Conservation (phyloP, 352 stramenopile genomes). For the Pythium vanterpoolii region DNA sequence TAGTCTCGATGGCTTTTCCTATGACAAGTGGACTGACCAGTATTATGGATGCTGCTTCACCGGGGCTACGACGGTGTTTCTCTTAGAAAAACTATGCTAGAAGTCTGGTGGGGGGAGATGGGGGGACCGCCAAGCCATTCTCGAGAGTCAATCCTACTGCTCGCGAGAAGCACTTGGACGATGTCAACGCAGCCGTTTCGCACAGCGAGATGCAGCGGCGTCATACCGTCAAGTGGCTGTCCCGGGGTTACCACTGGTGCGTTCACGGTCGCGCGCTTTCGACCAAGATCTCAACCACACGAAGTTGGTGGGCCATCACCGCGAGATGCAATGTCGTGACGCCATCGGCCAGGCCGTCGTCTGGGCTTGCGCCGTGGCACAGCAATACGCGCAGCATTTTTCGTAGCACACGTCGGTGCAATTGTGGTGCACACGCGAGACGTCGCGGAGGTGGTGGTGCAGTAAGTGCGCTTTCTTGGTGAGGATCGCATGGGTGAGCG, state of each 20-base stretch:
- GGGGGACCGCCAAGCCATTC: neutral
- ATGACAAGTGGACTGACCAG: too few relatives aligned
- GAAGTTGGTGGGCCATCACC: conserved; percentile 1
- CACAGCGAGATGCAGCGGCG: conserved; percentile 4
- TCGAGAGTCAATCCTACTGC: neutral
- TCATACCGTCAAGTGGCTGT: conserved; percentile 6
- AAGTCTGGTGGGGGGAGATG: too few relatives aligned
- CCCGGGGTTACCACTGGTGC: neutral
- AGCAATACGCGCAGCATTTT: neutral
- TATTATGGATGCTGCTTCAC: too few relatives aligned
- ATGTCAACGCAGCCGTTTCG: neutral
- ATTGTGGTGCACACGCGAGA: neutral
- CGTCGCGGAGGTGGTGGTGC: neutral
- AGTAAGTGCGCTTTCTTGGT: neutral
- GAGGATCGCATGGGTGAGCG: neutral
- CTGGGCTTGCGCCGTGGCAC: conserved; percentile 1
- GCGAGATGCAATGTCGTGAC: conserved; percentile 2
- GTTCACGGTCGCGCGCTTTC: neutral
- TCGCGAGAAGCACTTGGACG: neutral
- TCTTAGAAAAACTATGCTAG: too few relatives aligned
- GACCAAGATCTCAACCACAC: neutral
- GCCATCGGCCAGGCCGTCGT: neutral
- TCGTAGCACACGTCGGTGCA: neutral
- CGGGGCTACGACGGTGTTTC: too few relatives aligned
- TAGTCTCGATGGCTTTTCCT: too few relatives aligned